Evolutionary conservation across 2,329 filamentous ascomycete species (phyloP).

Genomic region (Incumbomyces delicatus): DNA sequence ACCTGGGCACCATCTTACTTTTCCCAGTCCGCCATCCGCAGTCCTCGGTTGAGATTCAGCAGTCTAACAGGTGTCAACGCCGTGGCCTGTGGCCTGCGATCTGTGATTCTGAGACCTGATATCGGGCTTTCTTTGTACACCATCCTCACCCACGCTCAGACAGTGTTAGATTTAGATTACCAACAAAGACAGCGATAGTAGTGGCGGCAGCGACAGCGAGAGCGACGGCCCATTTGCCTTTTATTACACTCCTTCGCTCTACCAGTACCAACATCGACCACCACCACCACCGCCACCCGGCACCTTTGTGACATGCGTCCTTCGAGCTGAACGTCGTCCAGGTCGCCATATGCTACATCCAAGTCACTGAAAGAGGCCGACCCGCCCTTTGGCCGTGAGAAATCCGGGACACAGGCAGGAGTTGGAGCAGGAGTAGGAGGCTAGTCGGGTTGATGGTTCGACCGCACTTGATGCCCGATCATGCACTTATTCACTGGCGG

Average conservation of each 20-base stretch:
- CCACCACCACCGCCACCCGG: neutral
- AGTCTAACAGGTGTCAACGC: neutral
- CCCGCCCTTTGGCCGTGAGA: neutral
- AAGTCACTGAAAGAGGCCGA: conserved; percentile 1
- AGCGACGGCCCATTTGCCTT: neutral
- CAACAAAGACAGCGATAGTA: neutral
- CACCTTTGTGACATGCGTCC: neutral
- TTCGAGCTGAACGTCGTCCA: neutral
- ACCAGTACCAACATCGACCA: neutral
- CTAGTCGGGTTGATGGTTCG: neutral
- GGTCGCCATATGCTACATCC: neutral
- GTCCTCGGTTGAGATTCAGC: conserved; percentile 4
- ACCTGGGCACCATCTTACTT: conserved; percentile 2
- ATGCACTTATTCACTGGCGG: conserved; percentile 51
- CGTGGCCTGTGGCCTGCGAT: neutral
- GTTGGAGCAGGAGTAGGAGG: too few relatives aligned
- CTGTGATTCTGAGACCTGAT: too few relatives aligned
- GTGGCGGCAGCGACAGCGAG: neutral
- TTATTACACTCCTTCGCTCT: neutral
- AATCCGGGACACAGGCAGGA: too few relatives aligned
- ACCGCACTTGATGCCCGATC: conserved; percentile 2
- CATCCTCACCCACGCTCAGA: too few relatives aligned
- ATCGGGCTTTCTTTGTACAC: too few relatives aligned
- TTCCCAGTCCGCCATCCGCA: neutral
- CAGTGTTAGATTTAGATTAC: too few relatives aligned